Percentiles rank a stretch among this genome's conserved stretches.
These are phyloP conservation scores for Poa pratensis DNA, from an alignment of 176 grass and related monocot genomes.

Conservation along the genomic window DNA sequence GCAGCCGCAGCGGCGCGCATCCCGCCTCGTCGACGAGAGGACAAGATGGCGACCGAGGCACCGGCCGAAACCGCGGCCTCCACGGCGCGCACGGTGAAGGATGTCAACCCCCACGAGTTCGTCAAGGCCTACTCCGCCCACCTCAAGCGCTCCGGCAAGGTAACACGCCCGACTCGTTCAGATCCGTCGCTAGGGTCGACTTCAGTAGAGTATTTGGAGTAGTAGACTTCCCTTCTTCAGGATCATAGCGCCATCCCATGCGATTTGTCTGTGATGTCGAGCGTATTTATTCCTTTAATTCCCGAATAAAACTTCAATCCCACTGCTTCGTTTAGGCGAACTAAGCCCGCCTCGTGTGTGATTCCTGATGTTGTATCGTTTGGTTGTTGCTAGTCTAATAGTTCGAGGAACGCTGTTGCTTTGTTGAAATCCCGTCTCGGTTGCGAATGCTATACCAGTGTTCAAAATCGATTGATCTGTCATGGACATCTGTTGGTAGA, in stretches of 20 bases:
- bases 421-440: not conserved
- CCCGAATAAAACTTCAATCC: not conserved
- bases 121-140: slow-evolving; percentile 73
- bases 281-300: not conserved
- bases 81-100: slow-evolving; percentile 58
- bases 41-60: slow-evolving; percentile 20
- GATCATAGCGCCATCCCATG: not conserved
- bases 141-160: slow-evolving; percentile 82
- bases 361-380: not conserved
- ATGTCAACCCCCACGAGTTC: slow-evolving; percentile 64
- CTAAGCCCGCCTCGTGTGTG: accelerated
- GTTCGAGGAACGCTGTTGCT: too few species aligned
- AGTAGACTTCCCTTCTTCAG: not conserved
- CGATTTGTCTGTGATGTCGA: not conserved
- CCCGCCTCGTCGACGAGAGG: slow-evolving; percentile 29
- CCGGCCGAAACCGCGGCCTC: slow-evolving; percentile 10
- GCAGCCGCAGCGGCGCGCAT: slow-evolving; percentile 39
- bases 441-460: not conserved
- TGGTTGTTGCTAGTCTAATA: not conserved
- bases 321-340: too few species aligned
- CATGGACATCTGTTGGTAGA: not conserved
- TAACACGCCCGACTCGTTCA: not conserved
- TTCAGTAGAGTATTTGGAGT: not conserved
- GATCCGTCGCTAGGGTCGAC: not conserved
- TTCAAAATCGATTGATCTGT: not conserved